Evolutionary conservation across 768 basidiomycete species (phyloP), one percentile per base, ranked within the genome.

Genomic region (Serendipita indica): DNA sequence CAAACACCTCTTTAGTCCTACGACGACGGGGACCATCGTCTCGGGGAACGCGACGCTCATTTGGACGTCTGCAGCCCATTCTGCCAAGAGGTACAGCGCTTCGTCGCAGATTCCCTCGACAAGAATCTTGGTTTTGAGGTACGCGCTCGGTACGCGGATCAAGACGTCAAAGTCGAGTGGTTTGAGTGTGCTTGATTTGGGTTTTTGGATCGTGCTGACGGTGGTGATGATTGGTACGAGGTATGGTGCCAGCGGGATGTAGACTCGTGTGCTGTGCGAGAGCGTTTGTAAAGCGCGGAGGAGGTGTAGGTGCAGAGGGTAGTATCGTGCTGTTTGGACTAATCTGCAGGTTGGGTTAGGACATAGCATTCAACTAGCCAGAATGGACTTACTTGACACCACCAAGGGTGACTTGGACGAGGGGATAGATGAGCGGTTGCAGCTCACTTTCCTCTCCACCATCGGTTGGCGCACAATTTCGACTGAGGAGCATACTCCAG

Each of bases 21-120:
- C 76, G 14, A 82, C 71, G 34, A 92, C 73, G 2, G 93, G 92
- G 12, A 97, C 79, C 13, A 82, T 75, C 37, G 94, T 77, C 71
- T 99, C 96, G 1, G 96, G 94, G 76, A 96, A 98, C 0, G 89
- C 89, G 60, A 97, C 82, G 69, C 85, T 88, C 0, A 81, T 85
- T 52, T 89, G 85, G 0, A 93, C 81, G 0, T 79, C 72, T 30
- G 81, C 76, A 57, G 91, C 79, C 82, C 87, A 91, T 65, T 92
- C 90, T 1, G 82, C 83, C 22, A 94, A 74, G 27, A 89, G 70
- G 70, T 80, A 94, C 3, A 77, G 69, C 14, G 84, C 72, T 69
- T 98, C 96, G 57, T 98, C 93, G 2, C 81, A 75, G 37, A 96
- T 70, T 0, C 80, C 83, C 65, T 96, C 93, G 46, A 77, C 73